Conservation (phyloP, 805 yeast genomes). For the Maudiozyma turicensis region DNA sequence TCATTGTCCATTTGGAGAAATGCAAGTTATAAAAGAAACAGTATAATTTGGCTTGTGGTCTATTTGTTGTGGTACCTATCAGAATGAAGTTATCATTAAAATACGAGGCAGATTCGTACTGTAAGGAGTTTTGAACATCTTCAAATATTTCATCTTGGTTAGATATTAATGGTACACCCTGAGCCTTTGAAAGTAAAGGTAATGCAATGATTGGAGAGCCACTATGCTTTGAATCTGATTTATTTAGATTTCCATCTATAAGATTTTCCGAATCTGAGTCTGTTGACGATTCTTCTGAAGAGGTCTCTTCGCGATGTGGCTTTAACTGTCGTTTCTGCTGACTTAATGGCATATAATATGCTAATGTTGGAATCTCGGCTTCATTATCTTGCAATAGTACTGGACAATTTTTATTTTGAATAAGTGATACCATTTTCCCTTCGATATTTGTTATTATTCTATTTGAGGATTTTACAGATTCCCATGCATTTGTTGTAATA, state of each 20-base stretch:
- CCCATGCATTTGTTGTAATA: slow-evolving; percentile 25
- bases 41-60: slow-evolving; percentile 19
- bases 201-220: slow-evolving; percentile 27
- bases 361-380: slow-evolving; percentile 20
- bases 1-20: slow-evolving; percentile 47
- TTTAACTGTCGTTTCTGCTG: not conserved
- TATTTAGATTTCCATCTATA: not conserved
- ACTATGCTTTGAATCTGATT: not conserved
- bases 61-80: slow-evolving; percentile 46
- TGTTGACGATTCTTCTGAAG: not conserved
- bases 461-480: slow-evolving; percentile 8
- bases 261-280: not conserved
- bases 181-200: slow-evolving; percentile 26
- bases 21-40: slow-evolving; percentile 27
- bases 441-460: slow-evolving; percentile 17
- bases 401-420: slow-evolving; percentile 16
- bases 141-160: slow-evolving; percentile 10
- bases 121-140: slow-evolving; percentile 31
- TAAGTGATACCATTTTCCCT: slow-evolving; percentile 13
- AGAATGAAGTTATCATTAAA: slow-evolving; percentile 60
- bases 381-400: slow-evolving; percentile 19
- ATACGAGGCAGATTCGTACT: slow-evolving; percentile 49
- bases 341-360: slow-evolving; percentile 8
- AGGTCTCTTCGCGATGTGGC: not conserved
- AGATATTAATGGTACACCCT: slow-evolving; percentile 25